Evolutionary conservation across 768 basidiomycete genomes (phyloP), one percentile per base, ranked within the genome.

Genomic region (Leccinum aurantiacum): DNA sequence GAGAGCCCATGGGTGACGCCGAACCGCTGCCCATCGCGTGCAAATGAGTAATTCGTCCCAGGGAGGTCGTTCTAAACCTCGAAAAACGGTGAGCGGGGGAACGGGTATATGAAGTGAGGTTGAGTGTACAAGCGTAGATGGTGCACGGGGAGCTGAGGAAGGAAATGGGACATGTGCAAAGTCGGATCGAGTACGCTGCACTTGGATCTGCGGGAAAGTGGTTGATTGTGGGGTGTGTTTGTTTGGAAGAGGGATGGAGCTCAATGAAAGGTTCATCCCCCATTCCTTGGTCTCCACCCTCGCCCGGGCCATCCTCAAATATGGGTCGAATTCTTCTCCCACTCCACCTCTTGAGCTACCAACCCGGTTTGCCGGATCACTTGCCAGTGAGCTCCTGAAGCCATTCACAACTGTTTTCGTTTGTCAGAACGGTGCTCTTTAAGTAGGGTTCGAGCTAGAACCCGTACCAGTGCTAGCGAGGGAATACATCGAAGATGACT

Each of bases 1-100:
- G 76, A 27, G 81, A 80, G 59, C 79, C 79, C 38, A 79, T 72
- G 6, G 85, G 84, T 7, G 84, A 84, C 4, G 79, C 74, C 3
- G 54, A 8, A 9, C 58, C n/a, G 17, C 37, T 37, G 13, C 37
- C 44, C 62, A 63, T 60, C 8, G 59, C 58, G 14, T 71, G 69
- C 35, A 70, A 52, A 3, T 70, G 71, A 31, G 54, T 64, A 50
- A 72, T 58, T 17, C 69, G 72, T 8, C 64, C 68, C 6, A 74
- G 61, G 1, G 74, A 75, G 1, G 72, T 65, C 37, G 69, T 63
- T 35, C 71, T 69, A 33, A 72, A 69, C 54, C 72, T 61, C 37
- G 73, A 66, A 11, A 67, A 27, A 25, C 67, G 74, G 35, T 64
- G 69, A 4, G 73, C 9, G 64, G 29, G 27, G 64, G 59, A 14